Percentiles rank a stretch among this genome's conserved stretches.
Evolutionary conservation across 352 stramenopile genomes (phyloP).

Genomic region (Phytophthora macrochlamydospora): DNA sequence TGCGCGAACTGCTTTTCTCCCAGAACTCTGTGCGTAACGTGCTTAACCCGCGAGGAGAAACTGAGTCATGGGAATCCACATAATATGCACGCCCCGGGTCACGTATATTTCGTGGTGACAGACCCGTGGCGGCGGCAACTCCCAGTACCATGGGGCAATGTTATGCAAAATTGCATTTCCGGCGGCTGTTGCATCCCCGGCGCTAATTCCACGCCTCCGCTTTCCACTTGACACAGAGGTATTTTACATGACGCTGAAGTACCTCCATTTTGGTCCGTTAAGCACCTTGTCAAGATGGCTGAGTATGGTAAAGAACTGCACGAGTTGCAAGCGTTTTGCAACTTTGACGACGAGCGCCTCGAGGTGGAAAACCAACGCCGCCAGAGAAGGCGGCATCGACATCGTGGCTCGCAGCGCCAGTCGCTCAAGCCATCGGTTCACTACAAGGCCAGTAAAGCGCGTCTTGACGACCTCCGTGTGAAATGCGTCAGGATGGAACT

Average conservation of each 20-base stretch:
- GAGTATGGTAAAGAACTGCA: constrained; percentile 57
- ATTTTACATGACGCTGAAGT: constrained; percentile 69
- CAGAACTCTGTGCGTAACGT: constrained; percentile 54
- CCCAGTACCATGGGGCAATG: constrained; percentile 16
- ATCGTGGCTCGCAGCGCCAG: constrained; percentile 19
- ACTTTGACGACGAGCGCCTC: constrained; percentile 59
- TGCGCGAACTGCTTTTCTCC: constrained; percentile 64
- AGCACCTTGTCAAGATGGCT: constrained; percentile 59
- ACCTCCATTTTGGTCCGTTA: constrained; percentile 71
- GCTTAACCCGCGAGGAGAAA: constrained; percentile 57
- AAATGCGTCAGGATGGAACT: constrained; percentile 60
- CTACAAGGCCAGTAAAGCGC: constrained; percentile 63
- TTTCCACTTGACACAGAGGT: constrained; percentile 62
- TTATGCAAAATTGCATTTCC: constrained; percentile 39
- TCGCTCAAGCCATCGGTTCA: constrained; percentile 58
- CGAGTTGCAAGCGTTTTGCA: constrained; percentile 68
- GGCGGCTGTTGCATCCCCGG: constrained; percentile 53
- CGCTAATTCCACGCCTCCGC: constrained; percentile 58
- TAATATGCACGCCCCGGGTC: constrained; percentile 57
- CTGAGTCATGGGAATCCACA: constrained; percentile 48
- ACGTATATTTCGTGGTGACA: constrained; percentile 71
- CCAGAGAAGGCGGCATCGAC: constrained; percentile 15
- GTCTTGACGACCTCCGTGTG: constrained; percentile 51
- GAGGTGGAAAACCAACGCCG: constrained; percentile 40
- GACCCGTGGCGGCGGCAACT: constrained; percentile 47